Evolutionary conservation across 306 rosid genomes (phyloP).

Genomic region (Trifolium subterraneum): DNA sequence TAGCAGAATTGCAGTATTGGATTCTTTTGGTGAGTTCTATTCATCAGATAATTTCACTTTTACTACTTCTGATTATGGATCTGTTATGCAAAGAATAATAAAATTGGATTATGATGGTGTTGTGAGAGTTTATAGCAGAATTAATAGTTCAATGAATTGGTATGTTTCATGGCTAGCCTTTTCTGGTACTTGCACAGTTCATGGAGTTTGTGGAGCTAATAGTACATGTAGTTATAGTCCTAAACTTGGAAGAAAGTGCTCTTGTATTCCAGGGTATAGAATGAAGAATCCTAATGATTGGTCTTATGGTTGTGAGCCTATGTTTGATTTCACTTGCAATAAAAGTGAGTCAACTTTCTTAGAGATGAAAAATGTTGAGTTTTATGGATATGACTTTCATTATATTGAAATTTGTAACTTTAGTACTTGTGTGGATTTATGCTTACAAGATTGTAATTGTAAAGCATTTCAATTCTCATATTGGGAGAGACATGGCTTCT

Average conservation of each 20-base stretch:
- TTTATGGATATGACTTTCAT: constrained; percentile 44
- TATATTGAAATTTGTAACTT: constrained; percentile 5
- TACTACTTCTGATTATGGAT: constrained; percentile 29
- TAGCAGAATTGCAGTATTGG: constrained; percentile 19
- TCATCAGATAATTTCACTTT: constrained; percentile 21
- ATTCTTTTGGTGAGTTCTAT: constrained; percentile 28
- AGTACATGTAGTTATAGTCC: constrained; percentile 35
- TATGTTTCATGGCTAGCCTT: constrained; percentile 46
- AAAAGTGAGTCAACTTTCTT: constrained; percentile 35
- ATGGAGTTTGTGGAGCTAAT: constrained; percentile 46
- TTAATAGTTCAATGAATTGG: constrained; percentile 12
- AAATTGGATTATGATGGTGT: constrained; percentile 41
- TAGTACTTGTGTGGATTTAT: constrained; percentile 33
- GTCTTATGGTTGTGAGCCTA: constrained; percentile 58
- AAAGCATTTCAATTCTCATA: constrained; percentile 35
- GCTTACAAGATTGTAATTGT: constrained; percentile 41
- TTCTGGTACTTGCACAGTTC: not conserved
- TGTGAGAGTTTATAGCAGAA: constrained; percentile 38
- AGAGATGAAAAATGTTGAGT: constrained; percentile 16
- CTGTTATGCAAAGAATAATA: constrained; percentile 14
- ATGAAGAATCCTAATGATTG: constrained; percentile 40
- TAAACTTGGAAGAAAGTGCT: constrained; percentile 38
- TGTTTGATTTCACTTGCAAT: constrained; percentile 33
- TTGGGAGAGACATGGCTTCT: not conserved
- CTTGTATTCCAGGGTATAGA: constrained; percentile 45